Conservation (phyloP, 1,139 yeast genomes). For the Nakaseomyces sp. region DNA sequence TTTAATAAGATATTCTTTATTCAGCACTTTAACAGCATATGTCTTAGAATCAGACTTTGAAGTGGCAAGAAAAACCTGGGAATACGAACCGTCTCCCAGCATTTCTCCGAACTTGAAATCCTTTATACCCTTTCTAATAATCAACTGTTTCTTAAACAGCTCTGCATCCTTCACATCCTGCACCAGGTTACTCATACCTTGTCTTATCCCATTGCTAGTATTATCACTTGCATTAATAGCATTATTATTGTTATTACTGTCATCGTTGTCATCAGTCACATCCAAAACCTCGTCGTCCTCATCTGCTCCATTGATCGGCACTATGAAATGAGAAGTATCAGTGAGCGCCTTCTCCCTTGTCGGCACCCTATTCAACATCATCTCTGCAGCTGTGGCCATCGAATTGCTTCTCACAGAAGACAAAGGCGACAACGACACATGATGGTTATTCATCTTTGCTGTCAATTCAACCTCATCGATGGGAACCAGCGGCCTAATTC, state of each 20-base stretch:
- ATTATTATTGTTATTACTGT: too few relatives aligned
- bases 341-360: slow-evolving; percentile 19
- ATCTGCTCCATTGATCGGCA: slow-evolving; percentile 7
- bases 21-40: slow-evolving; percentile 63
- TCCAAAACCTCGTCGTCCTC: slow-evolving; percentile 11
- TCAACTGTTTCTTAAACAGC: slow-evolving; percentile 30
- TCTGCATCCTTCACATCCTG: slow-evolving; percentile 25
- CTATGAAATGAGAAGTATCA: slow-evolving; percentile 16
- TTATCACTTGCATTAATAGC: too few relatives aligned
- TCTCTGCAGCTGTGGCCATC: background rate
- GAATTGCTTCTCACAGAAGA: slow-evolving; percentile 2
- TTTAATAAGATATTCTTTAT: slow-evolving; percentile 61
- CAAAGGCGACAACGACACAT: background rate
- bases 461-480: slow-evolving; percentile 13
- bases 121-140: slow-evolving; percentile 44
- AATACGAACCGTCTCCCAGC: slow-evolving; percentile 71
- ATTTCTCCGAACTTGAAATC: slow-evolving; percentile 63
- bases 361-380: background rate
- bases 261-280: slow-evolving; percentile 12
- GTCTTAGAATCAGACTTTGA: slow-evolving; percentile 43
- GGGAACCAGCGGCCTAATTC: slow-evolving; percentile 17
- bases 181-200: too few relatives aligned
- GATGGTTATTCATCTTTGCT: slow-evolving; percentile 9
- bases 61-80: slow-evolving; percentile 60
- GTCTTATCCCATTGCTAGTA: too few relatives aligned